A percentile compares a stretch with the other conserved stretches of the same genome.
phyloP scores from a whole-genome alignment of 768 basidiomycete species.

The Galerina sulciceps region DNA sequence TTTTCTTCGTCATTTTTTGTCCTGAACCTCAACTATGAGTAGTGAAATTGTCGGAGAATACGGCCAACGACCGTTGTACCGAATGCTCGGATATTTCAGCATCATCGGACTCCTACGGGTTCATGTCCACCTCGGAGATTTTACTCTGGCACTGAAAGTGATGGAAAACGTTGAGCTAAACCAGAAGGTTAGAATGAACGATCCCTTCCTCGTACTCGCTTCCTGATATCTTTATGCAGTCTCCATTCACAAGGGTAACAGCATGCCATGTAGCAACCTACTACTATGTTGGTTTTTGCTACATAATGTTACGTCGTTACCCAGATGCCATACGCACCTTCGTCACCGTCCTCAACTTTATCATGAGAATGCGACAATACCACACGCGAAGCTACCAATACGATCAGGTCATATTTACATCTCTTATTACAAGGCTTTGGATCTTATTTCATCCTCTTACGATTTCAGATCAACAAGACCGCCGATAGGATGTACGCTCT shows the following conservation, averaged over 20 bases:
- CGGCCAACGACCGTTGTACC: slow-evolving; percentile 86
- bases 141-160: slow-evolving; percentile 91
- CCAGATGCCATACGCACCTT: slow-evolving; percentile 95
- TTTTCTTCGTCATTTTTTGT: neutral
- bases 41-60: slow-evolving; percentile 92
- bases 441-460: neutral
- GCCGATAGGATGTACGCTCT: slow-evolving; percentile 98
- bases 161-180: slow-evolving; percentile 94
- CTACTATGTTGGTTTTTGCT: slow-evolving; percentile 97
- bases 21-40: slow-evolving; percentile 2
- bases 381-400: slow-evolving; percentile 97
- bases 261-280: slow-evolving; percentile 96
- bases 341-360: slow-evolving; percentile 92
- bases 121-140: slow-evolving; percentile 95
- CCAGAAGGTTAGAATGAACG: slow-evolving; percentile 62
- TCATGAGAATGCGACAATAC: slow-evolving; percentile 94
- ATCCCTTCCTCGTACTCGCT: neutral
- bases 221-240: slow-evolving; percentile 39
- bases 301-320: slow-evolving; percentile 92
- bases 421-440: neutral
- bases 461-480: slow-evolving; percentile 86
- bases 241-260: slow-evolving; percentile 91
- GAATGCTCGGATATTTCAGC: slow-evolving; percentile 96
- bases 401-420: slow-evolving; percentile 67
- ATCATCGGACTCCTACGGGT: slow-evolving; percentile 94